These are phyloP conservation scores for Malus orientalis DNA, from an alignment of 306 rosid species.

Conservation along the genomic window DNA sequence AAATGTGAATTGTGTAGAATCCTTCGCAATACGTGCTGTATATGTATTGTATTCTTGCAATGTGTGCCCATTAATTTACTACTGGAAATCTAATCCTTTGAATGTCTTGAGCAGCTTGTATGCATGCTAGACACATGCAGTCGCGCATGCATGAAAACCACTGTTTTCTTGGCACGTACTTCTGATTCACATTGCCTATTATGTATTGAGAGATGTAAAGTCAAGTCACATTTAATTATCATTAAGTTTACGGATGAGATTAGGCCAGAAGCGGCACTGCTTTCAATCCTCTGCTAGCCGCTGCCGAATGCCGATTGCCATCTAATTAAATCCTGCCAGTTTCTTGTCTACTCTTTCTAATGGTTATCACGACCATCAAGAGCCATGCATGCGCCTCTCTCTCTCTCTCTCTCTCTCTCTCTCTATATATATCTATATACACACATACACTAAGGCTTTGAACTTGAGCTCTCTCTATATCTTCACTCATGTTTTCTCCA, in stretches of 20 bases:
- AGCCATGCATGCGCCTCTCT: neutral
- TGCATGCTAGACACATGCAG: neutral
- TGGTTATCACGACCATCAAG: neutral
- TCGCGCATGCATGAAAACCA: neutral
- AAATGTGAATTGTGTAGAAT: too few species aligned
- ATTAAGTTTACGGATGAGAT: neutral
- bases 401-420: neutral
- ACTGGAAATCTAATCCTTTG: too few species aligned
- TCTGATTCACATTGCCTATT: neutral
- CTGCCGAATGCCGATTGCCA: neutral
- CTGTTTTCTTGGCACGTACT: neutral
- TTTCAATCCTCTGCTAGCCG: constrained; percentile 3
- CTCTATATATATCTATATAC: too few species aligned
- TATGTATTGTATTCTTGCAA: too few species aligned
- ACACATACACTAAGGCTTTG: neutral
- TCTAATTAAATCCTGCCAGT: neutral
- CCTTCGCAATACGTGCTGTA: too few species aligned
- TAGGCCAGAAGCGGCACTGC: constrained; percentile 9
- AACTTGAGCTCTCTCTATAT: too few species aligned
- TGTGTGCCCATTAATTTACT: too few species aligned
- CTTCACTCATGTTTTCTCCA: neutral
- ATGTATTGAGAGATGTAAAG: neutral
- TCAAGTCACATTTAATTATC: neutral
- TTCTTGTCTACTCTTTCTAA: neutral
- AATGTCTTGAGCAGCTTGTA: too few species aligned